Base-by-base conservation (phyloP, 768 basidiomycete species). In the Cubamyces sp. region DNA sequence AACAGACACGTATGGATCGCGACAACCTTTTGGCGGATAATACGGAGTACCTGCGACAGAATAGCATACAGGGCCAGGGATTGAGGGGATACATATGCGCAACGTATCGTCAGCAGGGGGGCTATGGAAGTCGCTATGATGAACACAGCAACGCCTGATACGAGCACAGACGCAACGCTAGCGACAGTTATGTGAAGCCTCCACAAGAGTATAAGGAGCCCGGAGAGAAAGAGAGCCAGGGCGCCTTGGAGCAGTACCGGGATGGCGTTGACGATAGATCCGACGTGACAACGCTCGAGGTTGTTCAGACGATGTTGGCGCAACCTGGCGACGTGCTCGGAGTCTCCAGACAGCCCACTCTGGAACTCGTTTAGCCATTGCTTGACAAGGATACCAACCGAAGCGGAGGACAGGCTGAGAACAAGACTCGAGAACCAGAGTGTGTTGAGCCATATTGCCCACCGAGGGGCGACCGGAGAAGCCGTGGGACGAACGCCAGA, bases 301-400 rank as follows among this genome's bases (percentile, higher is more conserved):
- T 60, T 64, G 30, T 68, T 60, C 25, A 63, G 54, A 3, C 68
- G 64, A 34, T 59, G 50, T 14, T 69, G 66, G 23, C 66, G 69
- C 25, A 63, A 48, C 8, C 64, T 46, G 18, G 61, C 62, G n/a
- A n/a, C 47, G 16, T 41, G 34, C 16, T 37, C 21, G 16, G 39
- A 28, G 40, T 45, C 8, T 37, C 54, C 14, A 43, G 54, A 28
- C 23, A 61, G 40, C 12, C 46, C 59, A 26, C 18, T 19, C 6
- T 30, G 23, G 54, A 39, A 59, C n/a, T 53, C 34, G 40, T 64
- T 64, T 6, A 73, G 64, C 72, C 73, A 74, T 50, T 73, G 71
- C 48, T 71, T 70, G 43, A 69, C 69, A 37, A 71, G 50, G 61
- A 74, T 71, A 42, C 69, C 68, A n/a, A 70, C 55, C 23, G 66